phyloP scores from a whole-genome alignment of 352 stramenopile species.

The Phytophthora pisi region DNA sequence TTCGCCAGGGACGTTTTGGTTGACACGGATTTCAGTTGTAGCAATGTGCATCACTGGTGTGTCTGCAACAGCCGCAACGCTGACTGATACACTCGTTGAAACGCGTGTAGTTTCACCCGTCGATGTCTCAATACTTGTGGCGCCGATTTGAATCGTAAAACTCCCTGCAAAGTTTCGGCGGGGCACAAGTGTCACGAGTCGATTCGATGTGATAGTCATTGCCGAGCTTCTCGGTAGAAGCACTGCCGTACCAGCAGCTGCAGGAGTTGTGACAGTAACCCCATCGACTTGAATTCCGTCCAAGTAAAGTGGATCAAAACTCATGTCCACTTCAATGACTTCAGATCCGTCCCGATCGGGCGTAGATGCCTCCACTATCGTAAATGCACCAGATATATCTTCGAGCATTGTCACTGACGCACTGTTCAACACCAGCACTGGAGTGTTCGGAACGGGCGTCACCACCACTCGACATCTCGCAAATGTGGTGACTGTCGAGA shows the following conservation, averaged over 20 bases:
- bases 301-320: constrained; percentile 41
- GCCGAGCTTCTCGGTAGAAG: constrained; percentile 25
- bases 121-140: constrained; percentile 36
- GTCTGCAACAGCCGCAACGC: constrained; percentile 42
- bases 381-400: constrained; percentile 39
- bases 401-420: constrained; percentile 36
- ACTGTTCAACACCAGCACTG: constrained; percentile 37
- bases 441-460: constrained; percentile 43
- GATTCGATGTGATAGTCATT: constrained; percentile 21
- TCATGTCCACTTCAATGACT: constrained; percentile 46
- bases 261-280: constrained; percentile 13
- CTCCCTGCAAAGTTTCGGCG: constrained; percentile 43
- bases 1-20: constrained; percentile 40
- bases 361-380: constrained; percentile 43
- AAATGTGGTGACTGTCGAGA: constrained; percentile 31
- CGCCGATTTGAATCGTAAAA: constrained; percentile 36
- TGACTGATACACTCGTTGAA: constrained; percentile 32
- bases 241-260: constrained; percentile 19
- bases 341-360: constrained; percentile 57
- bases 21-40: constrained; percentile 31
- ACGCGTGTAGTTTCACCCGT: constrained; percentile 32
- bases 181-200: constrained; percentile 38
- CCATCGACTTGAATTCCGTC: constrained; percentile 39
- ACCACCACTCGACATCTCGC: constrained; percentile 45
- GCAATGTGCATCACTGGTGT: constrained; percentile 33